Conservation (phyloP, 495 filamentous ascomycete genomes). For the Daldinia grandis region DNA sequence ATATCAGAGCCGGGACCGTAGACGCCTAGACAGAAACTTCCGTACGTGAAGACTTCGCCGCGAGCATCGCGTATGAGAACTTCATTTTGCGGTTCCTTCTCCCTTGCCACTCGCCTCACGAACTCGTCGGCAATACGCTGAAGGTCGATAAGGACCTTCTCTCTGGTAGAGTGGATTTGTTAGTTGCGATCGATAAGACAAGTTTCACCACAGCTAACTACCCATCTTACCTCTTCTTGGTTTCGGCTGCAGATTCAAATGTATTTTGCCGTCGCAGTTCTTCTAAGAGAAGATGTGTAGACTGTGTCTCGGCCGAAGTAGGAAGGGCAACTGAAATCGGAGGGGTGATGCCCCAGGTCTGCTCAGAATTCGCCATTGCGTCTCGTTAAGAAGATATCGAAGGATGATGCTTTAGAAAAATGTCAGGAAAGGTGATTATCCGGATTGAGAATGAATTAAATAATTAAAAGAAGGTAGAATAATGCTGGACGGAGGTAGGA, state of each 20-base stretch:
- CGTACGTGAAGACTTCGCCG: constrained; percentile 92
- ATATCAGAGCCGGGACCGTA: constrained; percentile 98
- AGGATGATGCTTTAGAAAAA: background rate
- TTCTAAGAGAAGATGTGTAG: constrained; percentile 78
- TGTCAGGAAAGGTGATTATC: background rate
- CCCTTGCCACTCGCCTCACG: constrained; percentile 74
- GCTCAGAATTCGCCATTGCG: constrained; percentile 45
- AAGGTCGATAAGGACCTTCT: constrained; percentile 69
- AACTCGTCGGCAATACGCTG: constrained; percentile 85
- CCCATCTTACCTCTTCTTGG: constrained; percentile 71
- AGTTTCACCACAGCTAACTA: background rate
- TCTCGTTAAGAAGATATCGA: background rate
- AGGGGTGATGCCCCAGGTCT: constrained; percentile 78
- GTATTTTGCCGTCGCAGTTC: constrained; percentile 89
- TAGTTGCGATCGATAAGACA: constrained; percentile 6
- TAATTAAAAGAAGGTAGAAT: constrained; percentile 14
- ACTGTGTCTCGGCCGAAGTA: constrained; percentile 73
- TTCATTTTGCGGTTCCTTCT: constrained; percentile 77
- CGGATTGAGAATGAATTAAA: background rate
- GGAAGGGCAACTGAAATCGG: constrained; percentile 82
- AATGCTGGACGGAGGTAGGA: constrained; percentile 7
- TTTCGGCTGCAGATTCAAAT: constrained; percentile 83
- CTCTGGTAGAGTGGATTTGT: constrained; percentile 32
- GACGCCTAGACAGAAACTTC: constrained; percentile 92
- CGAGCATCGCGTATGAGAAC: constrained; percentile 80